Conservation (phyloP, 148 eudicot genomes). For the Silene conica region DNA sequence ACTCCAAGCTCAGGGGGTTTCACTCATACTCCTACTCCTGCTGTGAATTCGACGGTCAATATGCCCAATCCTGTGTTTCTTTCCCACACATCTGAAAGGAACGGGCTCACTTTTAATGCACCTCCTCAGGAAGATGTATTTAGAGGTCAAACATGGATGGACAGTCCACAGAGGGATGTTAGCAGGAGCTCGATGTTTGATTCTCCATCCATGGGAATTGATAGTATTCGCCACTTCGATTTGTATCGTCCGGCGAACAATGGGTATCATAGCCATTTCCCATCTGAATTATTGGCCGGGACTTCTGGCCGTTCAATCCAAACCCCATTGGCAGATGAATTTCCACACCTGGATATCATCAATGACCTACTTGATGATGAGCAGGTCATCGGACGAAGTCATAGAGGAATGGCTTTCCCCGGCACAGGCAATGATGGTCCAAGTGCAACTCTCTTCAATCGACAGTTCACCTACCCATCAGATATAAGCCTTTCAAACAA, state of each 20-base stretch:
- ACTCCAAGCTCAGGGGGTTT: slow-evolving; percentile 42
- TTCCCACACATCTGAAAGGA: slow-evolving; percentile 41
- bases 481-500: slow-evolving; percentile 46
- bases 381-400: slow-evolving; percentile 29
- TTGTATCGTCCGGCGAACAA: slow-evolving; percentile 32
- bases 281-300: slow-evolving; percentile 37
- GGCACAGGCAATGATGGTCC: slow-evolving; percentile 28
- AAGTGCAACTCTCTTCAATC: slow-evolving; percentile 37
- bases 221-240: slow-evolving; percentile 32
- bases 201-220: slow-evolving; percentile 33
- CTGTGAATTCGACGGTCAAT: slow-evolving; percentile 36
- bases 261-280: slow-evolving; percentile 34
- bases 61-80: slow-evolving; percentile 32
- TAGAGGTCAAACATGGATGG: slow-evolving; percentile 50
- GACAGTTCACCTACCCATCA: slow-evolving; percentile 47
- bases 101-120: slow-evolving; percentile 42
- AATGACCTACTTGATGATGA: slow-evolving; percentile 90
- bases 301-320: slow-evolving; percentile 58
- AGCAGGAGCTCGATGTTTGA: slow-evolving; percentile 35
- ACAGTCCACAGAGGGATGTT: slow-evolving; percentile 39
- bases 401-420: slow-evolving; percentile 28
- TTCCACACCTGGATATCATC: slow-evolving; percentile 95
- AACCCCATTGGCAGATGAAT: slow-evolving; percentile 56
- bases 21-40: slow-evolving; percentile 34
- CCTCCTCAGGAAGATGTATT: slow-evolving; percentile 33